Percentiles rank a stretch among this genome's conserved stretches.
Evolutionary conservation across 306 rosid genomes (phyloP).

Genomic region (Argentina anserina): DNA sequence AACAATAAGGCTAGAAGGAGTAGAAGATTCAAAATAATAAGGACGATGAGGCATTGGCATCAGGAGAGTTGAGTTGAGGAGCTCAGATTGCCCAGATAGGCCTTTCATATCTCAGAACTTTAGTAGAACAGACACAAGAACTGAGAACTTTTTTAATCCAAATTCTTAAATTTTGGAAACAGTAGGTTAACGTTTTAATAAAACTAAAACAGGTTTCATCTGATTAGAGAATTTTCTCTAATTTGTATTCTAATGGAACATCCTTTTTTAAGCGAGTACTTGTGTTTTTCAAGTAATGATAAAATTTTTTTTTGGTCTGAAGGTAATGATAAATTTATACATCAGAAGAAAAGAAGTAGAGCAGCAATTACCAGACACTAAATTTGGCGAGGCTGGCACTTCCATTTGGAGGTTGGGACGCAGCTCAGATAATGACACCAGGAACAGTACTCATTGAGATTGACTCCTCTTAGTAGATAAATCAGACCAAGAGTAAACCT

Average conservation of each 20-base stretch:
- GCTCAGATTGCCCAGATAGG: not conserved
- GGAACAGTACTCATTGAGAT: constrained; percentile 54
- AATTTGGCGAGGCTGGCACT: constrained; percentile 36
- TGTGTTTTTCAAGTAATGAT: not conserved
- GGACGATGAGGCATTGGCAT: not conserved
- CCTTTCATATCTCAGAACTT: not conserved
- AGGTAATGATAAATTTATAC: not conserved
- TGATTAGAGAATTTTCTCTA: too few relatives aligned
- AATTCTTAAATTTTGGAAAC: not conserved
- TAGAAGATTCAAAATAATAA: not conserved
- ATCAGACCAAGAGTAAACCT: constrained; percentile 52
- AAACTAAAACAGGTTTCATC: not conserved
- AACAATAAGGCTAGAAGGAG: not conserved
- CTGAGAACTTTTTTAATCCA: not conserved
- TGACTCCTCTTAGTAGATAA: constrained; percentile 48
- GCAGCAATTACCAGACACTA: constrained; percentile 52
- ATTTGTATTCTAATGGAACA: not conserved
- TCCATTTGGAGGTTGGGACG: constrained; percentile 67
- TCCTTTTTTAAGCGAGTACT: not conserved
- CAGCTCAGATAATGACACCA: constrained; percentile 83
- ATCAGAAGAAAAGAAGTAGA: not conserved
- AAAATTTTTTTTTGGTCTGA: too few relatives aligned
- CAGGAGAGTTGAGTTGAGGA: not conserved
- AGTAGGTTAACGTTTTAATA: not conserved
- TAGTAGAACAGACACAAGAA: not conserved